These are phyloP conservation scores for Mycena olivaceomarginata DNA, from an alignment of 768 basidiomycete species.

Conservation along the genomic window DNA sequence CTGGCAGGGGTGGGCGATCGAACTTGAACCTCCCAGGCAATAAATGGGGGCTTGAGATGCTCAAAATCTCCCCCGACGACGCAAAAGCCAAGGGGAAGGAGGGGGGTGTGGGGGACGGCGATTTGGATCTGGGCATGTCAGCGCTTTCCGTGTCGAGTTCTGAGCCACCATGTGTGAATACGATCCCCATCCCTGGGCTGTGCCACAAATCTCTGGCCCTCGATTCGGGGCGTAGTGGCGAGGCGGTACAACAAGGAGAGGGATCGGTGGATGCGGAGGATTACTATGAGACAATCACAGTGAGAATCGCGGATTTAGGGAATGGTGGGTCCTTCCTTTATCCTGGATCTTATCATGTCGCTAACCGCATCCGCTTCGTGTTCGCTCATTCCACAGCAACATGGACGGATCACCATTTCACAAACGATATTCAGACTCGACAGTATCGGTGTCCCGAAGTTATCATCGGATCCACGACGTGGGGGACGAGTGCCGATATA, in stretches of 20 bases:
- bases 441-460: constrained; percentile 99
- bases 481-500: constrained; percentile 96
- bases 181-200: background rate
- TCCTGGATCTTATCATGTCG: background rate
- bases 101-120: background rate
- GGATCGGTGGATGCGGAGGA: constrained; percentile 36
- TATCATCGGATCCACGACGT: constrained; percentile 91
- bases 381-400: constrained; percentile 71
- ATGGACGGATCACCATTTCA: constrained; percentile 97
- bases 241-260: constrained; percentile 31
- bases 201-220: constrained; percentile 7
- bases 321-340: constrained; percentile 76
- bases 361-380: background rate
- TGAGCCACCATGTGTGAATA: constrained; percentile 18
- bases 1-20: constrained; percentile 4
- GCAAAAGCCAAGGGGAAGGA: constrained; percentile 45
- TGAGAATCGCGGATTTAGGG: constrained; percentile 99
- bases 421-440: constrained; percentile 98
- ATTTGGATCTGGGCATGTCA: constrained; percentile 34
- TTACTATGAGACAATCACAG: constrained; percentile 86
- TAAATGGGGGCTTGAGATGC: constrained; percentile 95
- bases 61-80: constrained; percentile 80
- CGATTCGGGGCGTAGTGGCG: constrained; percentile 14
- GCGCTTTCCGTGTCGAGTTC: constrained; percentile 32
- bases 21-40: constrained; percentile 66